Evolutionary conservation across 805 yeast genomes (phyloP).

Genomic region (Yarrowia hollandica): DNA sequence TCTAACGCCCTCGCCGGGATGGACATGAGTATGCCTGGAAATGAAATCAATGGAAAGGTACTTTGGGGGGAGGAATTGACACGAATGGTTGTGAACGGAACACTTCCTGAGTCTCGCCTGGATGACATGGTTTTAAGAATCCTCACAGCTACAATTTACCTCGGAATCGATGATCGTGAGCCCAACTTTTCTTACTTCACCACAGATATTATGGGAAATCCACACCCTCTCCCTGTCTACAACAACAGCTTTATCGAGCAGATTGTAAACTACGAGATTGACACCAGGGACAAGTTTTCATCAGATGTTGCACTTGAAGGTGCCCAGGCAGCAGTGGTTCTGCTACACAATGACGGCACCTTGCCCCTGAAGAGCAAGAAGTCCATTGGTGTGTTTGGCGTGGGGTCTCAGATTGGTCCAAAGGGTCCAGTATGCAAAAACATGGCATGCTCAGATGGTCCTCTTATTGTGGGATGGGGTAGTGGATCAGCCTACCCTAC

Average conservation of each 20-base stretch:
- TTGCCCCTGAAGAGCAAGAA: constrained; percentile 52
- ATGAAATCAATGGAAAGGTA: constrained; percentile 39
- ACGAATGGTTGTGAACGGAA: constrained; percentile 54
- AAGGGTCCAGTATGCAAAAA: constrained; percentile 55
- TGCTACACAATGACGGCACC: constrained; percentile 49
- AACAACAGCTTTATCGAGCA: not conserved
- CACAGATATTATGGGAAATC: constrained; percentile 47
- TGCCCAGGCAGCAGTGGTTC: constrained; percentile 57
- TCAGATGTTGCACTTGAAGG: constrained; percentile 52
- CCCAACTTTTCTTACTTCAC: constrained; percentile 65
- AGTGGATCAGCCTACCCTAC: constrained; percentile 60
- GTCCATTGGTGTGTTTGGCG: constrained; percentile 40
- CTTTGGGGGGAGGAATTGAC: constrained; percentile 61
- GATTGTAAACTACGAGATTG: constrained; percentile 55
- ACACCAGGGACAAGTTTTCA: constrained; percentile 50
- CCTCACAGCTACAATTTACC: constrained; percentile 49
- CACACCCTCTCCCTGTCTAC: constrained; percentile 38
- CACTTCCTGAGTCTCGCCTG: constrained; percentile 53
- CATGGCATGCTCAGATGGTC: constrained; percentile 54
- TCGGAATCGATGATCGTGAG: constrained; percentile 37
- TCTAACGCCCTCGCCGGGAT: constrained; percentile 57
- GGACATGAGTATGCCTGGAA: constrained; percentile 64
- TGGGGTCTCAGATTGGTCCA: constrained; percentile 53
- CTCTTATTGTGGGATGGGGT: constrained; percentile 63
- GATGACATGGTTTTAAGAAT: constrained; percentile 65